A percentile compares a stretch with the other conserved stretches of the same genome.
phyloP scores from a whole-genome alignment of 73 alveolate genomes.

The Paramecium primaurelia region DNA sequence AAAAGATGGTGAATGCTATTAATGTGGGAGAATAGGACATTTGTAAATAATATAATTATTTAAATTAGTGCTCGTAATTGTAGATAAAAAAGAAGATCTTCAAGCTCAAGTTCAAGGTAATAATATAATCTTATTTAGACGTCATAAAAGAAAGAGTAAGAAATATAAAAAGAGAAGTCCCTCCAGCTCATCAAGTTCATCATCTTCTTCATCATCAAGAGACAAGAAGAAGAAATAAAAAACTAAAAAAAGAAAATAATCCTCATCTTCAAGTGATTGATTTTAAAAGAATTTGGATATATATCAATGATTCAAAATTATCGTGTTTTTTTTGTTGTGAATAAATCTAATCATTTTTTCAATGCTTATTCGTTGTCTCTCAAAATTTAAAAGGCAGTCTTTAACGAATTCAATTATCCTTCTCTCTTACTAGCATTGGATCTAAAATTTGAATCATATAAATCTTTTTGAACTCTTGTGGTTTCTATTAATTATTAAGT shows the following conservation, averaged over 20 bases:
- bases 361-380: constrained; percentile 22
- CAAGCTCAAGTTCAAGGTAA: constrained; percentile 33
- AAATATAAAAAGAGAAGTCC: constrained; percentile 14
- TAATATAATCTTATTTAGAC: background rate
- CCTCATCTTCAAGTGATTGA: constrained; percentile 43
- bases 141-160: background rate
- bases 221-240: background rate
- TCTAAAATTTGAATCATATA: constrained; percentile 3
- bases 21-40: constrained; percentile 27
- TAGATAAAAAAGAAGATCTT: constrained; percentile 25
- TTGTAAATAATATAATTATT: background rate
- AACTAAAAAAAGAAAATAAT: background rate
- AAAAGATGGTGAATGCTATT: constrained; percentile 24
- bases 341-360: constrained; percentile 38
- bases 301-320: background rate
- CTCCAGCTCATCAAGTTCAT: constrained; percentile 7
- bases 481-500: background rate
- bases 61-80: constrained; percentile 32
- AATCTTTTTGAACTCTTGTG: background rate
- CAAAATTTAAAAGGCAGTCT: background rate
- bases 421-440: constrained; percentile 14
- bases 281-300: background rate
- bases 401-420: background rate
- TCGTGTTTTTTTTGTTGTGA: background rate
- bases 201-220: constrained; percentile 46